Evolutionary conservation across 306 rosid genomes (phyloP).

Genomic region (Prosopis cineraria): DNA sequence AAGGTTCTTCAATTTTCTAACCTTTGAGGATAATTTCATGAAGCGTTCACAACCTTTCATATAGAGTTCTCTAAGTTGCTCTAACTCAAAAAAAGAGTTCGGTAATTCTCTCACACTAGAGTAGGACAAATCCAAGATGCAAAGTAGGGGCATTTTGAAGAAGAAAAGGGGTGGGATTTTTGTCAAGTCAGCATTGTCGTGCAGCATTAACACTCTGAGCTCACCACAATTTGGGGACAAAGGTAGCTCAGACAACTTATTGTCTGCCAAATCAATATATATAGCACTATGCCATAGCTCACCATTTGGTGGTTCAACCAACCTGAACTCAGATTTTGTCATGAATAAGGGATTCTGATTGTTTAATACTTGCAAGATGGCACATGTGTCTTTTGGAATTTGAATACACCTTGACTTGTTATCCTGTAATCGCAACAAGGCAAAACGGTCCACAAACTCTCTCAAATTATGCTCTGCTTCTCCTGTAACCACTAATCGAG

Average conservation of each 20-base stretch:
- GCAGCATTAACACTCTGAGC: not conserved
- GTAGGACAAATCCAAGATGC: not conserved
- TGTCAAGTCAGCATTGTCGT: not conserved
- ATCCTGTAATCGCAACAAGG: not conserved
- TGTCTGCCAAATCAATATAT: not conserved
- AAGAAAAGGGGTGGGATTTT: constrained; percentile 18
- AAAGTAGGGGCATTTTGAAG: not conserved
- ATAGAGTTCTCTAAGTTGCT: not conserved
- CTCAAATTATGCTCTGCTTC: not conserved
- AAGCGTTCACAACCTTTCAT: constrained; percentile 16
- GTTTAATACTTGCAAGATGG: not conserved
- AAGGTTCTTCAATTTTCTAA: not conserved
- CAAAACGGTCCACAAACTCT: not conserved
- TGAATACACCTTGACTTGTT: not conserved
- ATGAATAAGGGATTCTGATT: not conserved
- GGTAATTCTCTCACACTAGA: not conserved
- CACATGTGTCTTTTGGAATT: not conserved
- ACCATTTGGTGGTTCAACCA: not conserved
- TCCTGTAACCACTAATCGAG: not conserved
- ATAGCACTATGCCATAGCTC: not conserved
- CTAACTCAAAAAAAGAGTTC: constrained; percentile 8
- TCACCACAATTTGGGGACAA: not conserved
- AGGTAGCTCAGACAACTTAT: not conserved
- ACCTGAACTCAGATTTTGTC: not conserved
- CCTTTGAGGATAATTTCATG: not conserved